Conservation (phyloP, 2,329 filamentous ascomycete species). For the Claviceps sp. region DNA sequence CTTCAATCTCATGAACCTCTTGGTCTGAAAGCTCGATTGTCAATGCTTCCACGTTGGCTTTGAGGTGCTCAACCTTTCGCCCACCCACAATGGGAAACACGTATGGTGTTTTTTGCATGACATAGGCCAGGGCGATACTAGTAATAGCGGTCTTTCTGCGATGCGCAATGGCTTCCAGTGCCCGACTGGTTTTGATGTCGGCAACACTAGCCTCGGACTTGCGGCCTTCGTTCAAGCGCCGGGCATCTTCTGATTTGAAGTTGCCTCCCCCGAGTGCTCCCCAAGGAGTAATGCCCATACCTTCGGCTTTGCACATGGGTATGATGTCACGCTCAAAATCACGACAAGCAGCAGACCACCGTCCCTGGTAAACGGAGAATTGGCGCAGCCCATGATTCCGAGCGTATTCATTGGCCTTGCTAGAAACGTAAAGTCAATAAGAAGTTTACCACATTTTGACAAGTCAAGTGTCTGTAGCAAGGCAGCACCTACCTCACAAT, state of each 20-base stretch:
- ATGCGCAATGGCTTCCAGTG: slow-evolving; percentile 35
- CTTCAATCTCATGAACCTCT: slow-evolving; percentile 55
- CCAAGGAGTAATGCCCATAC: slow-evolving; percentile 45
- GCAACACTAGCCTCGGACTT: slow-evolving; percentile 29
- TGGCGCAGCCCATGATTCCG: slow-evolving; percentile 54
- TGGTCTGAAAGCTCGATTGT: slow-evolving; percentile 42
- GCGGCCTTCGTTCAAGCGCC: slow-evolving; percentile 22
- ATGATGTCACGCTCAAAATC: slow-evolving; percentile 31
- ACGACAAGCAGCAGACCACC: slow-evolving; percentile 25
- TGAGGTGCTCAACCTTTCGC: slow-evolving; percentile 54
- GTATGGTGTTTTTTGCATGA: slow-evolving; percentile 57
- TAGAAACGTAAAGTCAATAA: slow-evolving; percentile 9
- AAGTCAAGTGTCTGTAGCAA: not conserved
- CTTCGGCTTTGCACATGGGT: slow-evolving; percentile 28
- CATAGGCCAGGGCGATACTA: slow-evolving; percentile 54
- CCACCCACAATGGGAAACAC: slow-evolving; percentile 64
- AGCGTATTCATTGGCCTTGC: slow-evolving; percentile 55
- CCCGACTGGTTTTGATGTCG: slow-evolving; percentile 36
- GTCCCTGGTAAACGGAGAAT: slow-evolving; percentile 42
- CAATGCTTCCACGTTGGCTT: slow-evolving; percentile 56
- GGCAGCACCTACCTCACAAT: slow-evolving; percentile 32
- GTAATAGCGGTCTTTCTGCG: slow-evolving; percentile 30
- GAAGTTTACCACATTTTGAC: too few species aligned
- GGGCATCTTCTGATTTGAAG: slow-evolving; percentile 28
- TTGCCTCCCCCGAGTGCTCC: slow-evolving; percentile 38